Conservation (phyloP, 1,284 basidiomycete species). For the Melanopsichium pennsylvanicum region DNA sequence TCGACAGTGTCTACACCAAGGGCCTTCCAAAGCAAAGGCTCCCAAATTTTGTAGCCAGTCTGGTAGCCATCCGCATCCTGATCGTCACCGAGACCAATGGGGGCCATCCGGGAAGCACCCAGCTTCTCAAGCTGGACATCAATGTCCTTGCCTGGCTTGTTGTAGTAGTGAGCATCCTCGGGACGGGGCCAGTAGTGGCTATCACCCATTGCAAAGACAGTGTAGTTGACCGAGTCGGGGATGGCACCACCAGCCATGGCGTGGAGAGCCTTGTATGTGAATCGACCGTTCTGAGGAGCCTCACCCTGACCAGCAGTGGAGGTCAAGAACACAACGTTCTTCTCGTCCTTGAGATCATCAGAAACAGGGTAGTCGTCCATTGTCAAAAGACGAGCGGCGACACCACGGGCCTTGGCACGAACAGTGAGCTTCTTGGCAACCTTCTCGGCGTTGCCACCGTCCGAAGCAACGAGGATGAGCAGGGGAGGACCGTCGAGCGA, state of each 20-base stretch:
- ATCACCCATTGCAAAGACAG: conserved; percentile 95
- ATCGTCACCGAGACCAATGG: conserved; percentile 86
- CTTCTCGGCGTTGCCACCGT: conserved; percentile 94
- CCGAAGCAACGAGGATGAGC: conserved; percentile 88
- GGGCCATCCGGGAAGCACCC: conserved; percentile 56
- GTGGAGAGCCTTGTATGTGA: conserved; percentile 80
- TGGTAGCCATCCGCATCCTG: conserved; percentile 95
- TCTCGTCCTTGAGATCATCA: conserved; percentile 71
- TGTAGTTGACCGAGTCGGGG: conserved; percentile 58
- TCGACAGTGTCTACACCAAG: conserved; percentile 90
- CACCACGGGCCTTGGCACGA: conserved; percentile 83
- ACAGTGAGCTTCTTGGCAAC: conserved; percentile 85
- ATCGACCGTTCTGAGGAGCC: conserved; percentile 92
- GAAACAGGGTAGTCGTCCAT: conserved; percentile 79
- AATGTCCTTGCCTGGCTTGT: conserved; percentile 93
- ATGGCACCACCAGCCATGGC: conserved; percentile 67
- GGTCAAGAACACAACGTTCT: conserved; percentile 84
- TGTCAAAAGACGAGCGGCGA: conserved; percentile 71
- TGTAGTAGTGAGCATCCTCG: conserved; percentile 96
- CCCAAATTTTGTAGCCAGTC: conserved; percentile 96
- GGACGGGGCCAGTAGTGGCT: conserved; percentile 98
- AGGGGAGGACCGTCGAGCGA: conserved; percentile 89
- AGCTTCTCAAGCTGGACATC: conserved; percentile 71
- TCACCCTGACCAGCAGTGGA: conserved; percentile 99
- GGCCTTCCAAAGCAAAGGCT: conserved; percentile 90